These are phyloP conservation scores for Agrocybe chaxingu DNA, from an alignment of 768 basidiomycete species.

Conservation along the genomic window DNA sequence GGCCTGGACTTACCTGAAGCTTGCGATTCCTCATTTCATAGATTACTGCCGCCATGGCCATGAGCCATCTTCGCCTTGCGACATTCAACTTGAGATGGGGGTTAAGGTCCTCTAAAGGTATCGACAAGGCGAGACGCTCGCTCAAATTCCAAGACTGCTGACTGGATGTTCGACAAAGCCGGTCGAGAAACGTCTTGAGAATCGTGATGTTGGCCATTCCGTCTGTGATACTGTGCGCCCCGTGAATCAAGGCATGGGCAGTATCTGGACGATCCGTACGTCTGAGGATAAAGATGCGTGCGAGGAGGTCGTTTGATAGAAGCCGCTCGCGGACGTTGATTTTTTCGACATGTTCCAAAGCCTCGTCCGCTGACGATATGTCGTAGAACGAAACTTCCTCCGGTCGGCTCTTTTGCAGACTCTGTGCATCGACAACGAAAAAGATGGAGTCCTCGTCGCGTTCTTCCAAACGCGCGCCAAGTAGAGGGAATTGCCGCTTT, in stretches of 20 bases:
- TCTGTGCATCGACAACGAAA: slow-evolving; percentile 40
- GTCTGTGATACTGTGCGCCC: slow-evolving; percentile 51
- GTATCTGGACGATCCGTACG: slow-evolving; percentile 31
- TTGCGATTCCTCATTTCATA: slow-evolving; percentile 27
- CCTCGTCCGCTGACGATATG: slow-evolving; percentile 32
- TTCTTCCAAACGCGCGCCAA: slow-evolving; percentile 37
- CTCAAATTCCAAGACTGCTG: slow-evolving; percentile 23
- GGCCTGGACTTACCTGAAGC: slow-evolving; percentile 27
- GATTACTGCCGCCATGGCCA: slow-evolving; percentile 38
- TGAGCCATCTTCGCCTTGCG: slow-evolving; percentile 42
- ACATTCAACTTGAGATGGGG: slow-evolving; percentile 28
- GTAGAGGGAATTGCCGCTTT: slow-evolving; percentile 49
- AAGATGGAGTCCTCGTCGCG: slow-evolving; percentile 23
- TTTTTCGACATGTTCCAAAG: slow-evolving; percentile 19
- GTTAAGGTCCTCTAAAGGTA: slow-evolving; percentile 33
- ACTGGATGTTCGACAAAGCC: slow-evolving; percentile 23
- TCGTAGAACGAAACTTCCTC: slow-evolving; percentile 36
- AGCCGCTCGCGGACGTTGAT: slow-evolving; percentile 30
- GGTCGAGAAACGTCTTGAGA: slow-evolving; percentile 42
- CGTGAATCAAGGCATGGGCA: slow-evolving; percentile 40
- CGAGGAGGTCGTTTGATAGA: slow-evolving; percentile 41
- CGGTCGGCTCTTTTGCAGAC: slow-evolving; percentile 25
- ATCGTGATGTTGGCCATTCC: slow-evolving; percentile 40
- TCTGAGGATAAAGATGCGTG: slow-evolving; percentile 38
- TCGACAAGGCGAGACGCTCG: slow-evolving; percentile 37